A percentile compares a stretch with the other conserved stretches of the same genome.
Conservation (phyloP, 208 protist genomes). For the Tetramitus jugosus region DNA sequence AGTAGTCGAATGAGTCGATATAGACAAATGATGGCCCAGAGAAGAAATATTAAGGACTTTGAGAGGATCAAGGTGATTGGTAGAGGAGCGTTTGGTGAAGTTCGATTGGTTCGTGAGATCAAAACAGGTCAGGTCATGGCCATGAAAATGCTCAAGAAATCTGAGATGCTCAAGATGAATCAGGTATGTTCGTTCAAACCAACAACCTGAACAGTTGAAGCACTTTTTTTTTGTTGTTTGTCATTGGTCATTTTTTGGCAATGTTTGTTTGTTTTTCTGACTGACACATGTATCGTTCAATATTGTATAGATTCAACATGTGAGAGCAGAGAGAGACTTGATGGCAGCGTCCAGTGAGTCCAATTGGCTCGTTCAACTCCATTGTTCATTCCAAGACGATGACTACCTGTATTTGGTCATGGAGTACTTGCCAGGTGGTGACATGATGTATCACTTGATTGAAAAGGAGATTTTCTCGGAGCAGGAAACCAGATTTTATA, state of each 20-base stretch:
- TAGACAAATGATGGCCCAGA: background rate
- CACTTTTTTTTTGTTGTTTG: too few species aligned
- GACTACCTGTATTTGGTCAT: constrained; percentile 82
- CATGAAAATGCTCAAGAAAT: constrained; percentile 75
- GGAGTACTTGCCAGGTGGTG: constrained; percentile 83
- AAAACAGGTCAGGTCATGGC: constrained; percentile 64
- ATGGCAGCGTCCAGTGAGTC: constrained; percentile 59
- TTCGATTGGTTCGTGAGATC: constrained; percentile 55
- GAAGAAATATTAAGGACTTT: constrained; percentile 56
- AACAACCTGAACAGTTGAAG: too few species aligned
- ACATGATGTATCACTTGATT: constrained; percentile 81
- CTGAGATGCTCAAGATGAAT: constrained; percentile 73
- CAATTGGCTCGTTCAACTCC: constrained; percentile 51
- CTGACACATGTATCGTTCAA: too few species aligned
- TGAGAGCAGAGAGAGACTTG: constrained; percentile 74
- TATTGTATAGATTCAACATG: too few species aligned
- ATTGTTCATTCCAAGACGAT: constrained; percentile 80
- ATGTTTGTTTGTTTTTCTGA: too few species aligned
- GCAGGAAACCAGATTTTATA: constrained; percentile 73
- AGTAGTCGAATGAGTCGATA: background rate
- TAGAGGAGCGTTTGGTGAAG: constrained; percentile 79
- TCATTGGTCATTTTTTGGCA: too few species aligned
- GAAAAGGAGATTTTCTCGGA: constrained; percentile 72
- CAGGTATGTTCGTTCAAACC: constrained; percentile 45
- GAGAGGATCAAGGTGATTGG: constrained; percentile 70